These are phyloP conservation scores for Syzygium jambos DNA, from an alignment of 345 rosid species.

Conservation along the genomic window DNA sequence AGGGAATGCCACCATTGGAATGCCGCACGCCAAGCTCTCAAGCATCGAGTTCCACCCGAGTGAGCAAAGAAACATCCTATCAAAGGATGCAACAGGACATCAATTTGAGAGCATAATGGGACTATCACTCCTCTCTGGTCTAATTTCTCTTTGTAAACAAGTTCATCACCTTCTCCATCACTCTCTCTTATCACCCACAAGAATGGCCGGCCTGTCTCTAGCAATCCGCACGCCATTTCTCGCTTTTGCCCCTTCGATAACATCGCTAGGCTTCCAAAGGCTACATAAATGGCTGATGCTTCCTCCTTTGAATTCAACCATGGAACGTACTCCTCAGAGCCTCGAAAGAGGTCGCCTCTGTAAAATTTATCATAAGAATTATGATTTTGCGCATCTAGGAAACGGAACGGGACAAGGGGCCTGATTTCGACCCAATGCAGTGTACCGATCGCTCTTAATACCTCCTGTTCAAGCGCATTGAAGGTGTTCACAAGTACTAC, in stretches of 20 bases:
- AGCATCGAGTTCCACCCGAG: slow-evolving; percentile 28
- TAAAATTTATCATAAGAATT: background rate
- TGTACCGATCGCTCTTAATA: background rate
- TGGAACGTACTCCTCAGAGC: background rate
- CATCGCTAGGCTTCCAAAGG: background rate
- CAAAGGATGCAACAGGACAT: slow-evolving; percentile 19
- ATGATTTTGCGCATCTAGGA: background rate
- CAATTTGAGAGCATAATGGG: slow-evolving; percentile 31
- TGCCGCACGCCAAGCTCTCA: slow-evolving; percentile 20
- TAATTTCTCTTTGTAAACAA: background rate
- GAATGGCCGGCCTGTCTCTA: background rate
- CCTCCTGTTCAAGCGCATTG: background rate
- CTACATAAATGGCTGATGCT: background rate
- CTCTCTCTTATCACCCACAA: slow-evolving; percentile 13
- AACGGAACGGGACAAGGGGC: background rate
- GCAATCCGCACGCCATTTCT: background rate
- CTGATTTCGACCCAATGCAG: background rate
- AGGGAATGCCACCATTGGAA: slow-evolving; percentile 20
- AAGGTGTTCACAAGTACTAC: slow-evolving; percentile 9
- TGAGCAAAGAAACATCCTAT: slow-evolving; percentile 29
- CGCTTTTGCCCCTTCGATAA: background rate
- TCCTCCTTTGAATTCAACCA: background rate
- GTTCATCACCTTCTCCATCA: background rate
- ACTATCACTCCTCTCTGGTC: slow-evolving; percentile 12
- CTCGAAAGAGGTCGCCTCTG: background rate